Evolutionary conservation across 257 asterid species (phyloP), one percentile per base, ranked within the genome.

Genomic region (Parsonsia alboflavescens): DNA sequence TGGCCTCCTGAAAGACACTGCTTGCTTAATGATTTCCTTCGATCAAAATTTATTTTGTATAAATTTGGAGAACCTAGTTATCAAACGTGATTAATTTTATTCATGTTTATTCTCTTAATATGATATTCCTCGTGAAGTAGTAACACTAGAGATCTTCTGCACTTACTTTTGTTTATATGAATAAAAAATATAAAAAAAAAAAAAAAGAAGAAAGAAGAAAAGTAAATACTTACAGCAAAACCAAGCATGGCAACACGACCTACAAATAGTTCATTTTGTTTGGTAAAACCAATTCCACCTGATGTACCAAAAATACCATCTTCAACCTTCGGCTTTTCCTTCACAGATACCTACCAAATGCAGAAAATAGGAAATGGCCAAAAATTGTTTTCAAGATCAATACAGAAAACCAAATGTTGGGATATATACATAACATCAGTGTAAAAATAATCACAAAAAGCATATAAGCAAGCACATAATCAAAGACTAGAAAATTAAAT

Each of bases 191-290:
- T 36, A 42, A 19, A 7, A 24, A 10, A 7, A 33, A 6, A 21
- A 9, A 28, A n/a, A n/a, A n/a, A n/a, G n/a, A n/a, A n/a, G n/a
- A n/a, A n/a, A n/a, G n/a, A n/a, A n/a, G n/a, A n/a, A n/a, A n/a
- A n/a, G n/a, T 16, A 15, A 3, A 33, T 62, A 85, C 92, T 85
- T 30, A 92, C 97, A 77, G 97, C 97, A 76, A 92, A 92, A 21
- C 97, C 97, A 82, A 92, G 83, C 97, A 92, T 92, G 73, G 97
- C 97, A 58, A 92, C 96, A 63, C 97, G 96, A 30, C 97, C 97
- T 33, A 92, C 97, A 80, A 90, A 92, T 77, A 92, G 96, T 82
- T 92, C 97, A 83, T 92, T 92, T 75, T 88, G 88, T 86, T 92
- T 92, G 13, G 96, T 90, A 19, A 92, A 92, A 57, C 97, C 97